These are phyloP conservation scores for Mimosa bimucronata DNA, from an alignment of 306 rosid species.

Conservation along the genomic window DNA sequence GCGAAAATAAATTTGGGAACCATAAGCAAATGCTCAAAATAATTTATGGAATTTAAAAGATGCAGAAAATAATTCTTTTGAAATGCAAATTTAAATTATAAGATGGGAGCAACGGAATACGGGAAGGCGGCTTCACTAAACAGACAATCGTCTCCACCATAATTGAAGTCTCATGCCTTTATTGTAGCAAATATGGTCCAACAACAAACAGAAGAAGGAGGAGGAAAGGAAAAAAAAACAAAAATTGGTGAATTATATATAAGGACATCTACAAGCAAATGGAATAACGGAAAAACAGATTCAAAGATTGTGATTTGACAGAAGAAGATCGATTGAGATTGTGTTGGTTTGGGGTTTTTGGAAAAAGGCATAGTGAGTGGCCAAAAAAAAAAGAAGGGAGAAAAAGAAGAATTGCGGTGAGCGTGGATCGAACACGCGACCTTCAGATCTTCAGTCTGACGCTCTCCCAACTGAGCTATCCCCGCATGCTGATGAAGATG, in stretches of 20 bases:
- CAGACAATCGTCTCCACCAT: background rate
- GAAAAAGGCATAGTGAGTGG: too few relatives aligned
- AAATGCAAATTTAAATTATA: background rate
- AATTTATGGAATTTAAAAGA: background rate
- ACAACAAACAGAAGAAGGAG: too few relatives aligned
- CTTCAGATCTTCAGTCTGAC: conserved; percentile 34
- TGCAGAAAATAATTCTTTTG: background rate
- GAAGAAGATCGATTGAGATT: too few relatives aligned
- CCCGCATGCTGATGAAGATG: too few relatives aligned
- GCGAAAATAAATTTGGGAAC: background rate
- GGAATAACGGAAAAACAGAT: background rate
- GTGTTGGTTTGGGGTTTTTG: too few relatives aligned
- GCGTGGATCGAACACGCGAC: conserved; percentile 33
- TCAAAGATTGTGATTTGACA: too few relatives aligned
- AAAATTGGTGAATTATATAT: background rate
- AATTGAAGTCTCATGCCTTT: background rate
- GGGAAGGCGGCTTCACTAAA: background rate
- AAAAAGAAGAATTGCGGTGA: conserved; percentile 1
- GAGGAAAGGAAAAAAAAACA: background rate
- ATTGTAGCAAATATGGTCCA: background rate
- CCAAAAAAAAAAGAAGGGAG: too few relatives aligned
- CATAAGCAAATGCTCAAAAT: background rate
- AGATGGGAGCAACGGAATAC: background rate
- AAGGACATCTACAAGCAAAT: background rate
- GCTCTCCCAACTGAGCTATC: conserved; percentile 40